Evolutionary conservation across 768 basidiomycete species (phyloP), one percentile per base, ranked within the genome.

Genomic region (Mycena polygramma): DNA sequence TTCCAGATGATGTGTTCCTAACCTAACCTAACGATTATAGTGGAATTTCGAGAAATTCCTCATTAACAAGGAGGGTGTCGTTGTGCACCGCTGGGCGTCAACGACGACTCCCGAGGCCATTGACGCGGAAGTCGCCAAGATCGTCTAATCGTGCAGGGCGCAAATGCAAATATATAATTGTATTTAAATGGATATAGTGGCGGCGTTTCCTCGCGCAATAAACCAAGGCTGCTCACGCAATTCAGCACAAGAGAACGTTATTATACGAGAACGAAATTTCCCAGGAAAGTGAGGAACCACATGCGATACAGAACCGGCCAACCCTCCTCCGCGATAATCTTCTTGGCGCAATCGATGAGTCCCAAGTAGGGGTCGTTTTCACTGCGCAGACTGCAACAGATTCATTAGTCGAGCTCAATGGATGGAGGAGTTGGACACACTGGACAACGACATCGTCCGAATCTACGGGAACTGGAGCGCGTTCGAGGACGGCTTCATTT

Each of bases 41-140:
- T 96, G 94, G 95, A 96, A 96, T 81, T 95, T 95, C 79, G 94
- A 94, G 80, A 94, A 94, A 79, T 97, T 96, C 84, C 83, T 97
- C 66, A 81, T 97, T 52, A 87, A 95, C 79, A 89, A 89, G 80
- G 83, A 94, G 52, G 94, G 94, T 39, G 87, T 89, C 2, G 92
- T 94, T 17, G 89, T 92, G 26, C 82, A 91, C 74, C 89, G 88
- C 64, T 95, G 93, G 92, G 90, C 91, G 7, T 91, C 92, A 20
- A 93, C 91, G 17, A 94, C 92, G 2, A 86, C 90, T 4, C 92
- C 93, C 30, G 83, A 86, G 20, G 82, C 85, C 15, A 88, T 95
- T 67, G 92, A 89, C 54, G 79, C 79, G 49, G 89, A 89, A 64
- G 82, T 95, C 49, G 88, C 87, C 66, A 92, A 91, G 79, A 83